phyloP scores from a whole-genome alignment of 2,329 filamentous ascomycete species.

The Ascosphaera pollenicola region DNA sequence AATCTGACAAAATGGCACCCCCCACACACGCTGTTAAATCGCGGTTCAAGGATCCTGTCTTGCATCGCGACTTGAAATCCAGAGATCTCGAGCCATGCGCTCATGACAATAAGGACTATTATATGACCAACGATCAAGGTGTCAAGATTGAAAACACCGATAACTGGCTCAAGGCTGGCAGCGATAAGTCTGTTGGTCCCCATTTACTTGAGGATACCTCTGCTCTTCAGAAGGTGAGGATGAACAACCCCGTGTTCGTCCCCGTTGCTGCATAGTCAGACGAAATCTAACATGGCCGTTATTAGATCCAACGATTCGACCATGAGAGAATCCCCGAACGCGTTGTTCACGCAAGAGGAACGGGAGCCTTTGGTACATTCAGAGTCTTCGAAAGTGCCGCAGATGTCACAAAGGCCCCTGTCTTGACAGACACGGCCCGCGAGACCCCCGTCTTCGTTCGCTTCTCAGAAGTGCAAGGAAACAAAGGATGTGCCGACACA shows the following conservation, averaged over 20 bases:
- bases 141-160: constrained; percentile 53
- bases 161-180: constrained; percentile 49
- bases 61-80: background rate
- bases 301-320: constrained; percentile 41
- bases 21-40: background rate
- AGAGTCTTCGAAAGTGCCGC: constrained; percentile 39
- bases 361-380: constrained; percentile 44
- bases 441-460: constrained; percentile 45
- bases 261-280: background rate
- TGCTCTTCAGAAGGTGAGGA: constrained; percentile 45
- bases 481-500: constrained; percentile 54
- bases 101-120: background rate
- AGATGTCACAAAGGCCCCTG: constrained; percentile 39
- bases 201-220: constrained; percentile 49
- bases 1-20: too few species aligned
- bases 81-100: background rate
- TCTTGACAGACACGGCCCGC: constrained; percentile 45
- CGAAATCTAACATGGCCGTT: background rate
- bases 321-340: constrained; percentile 49
- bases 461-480: constrained; percentile 60
- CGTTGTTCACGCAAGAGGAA: constrained; percentile 44
- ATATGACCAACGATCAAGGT: constrained; percentile 20
- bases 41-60: background rate
- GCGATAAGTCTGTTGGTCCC: constrained; percentile 42
- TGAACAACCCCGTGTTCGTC: background rate